Base-by-base conservation (phyloP, 1,139 yeast species). In the Petasospora rhodanensis region DNA sequence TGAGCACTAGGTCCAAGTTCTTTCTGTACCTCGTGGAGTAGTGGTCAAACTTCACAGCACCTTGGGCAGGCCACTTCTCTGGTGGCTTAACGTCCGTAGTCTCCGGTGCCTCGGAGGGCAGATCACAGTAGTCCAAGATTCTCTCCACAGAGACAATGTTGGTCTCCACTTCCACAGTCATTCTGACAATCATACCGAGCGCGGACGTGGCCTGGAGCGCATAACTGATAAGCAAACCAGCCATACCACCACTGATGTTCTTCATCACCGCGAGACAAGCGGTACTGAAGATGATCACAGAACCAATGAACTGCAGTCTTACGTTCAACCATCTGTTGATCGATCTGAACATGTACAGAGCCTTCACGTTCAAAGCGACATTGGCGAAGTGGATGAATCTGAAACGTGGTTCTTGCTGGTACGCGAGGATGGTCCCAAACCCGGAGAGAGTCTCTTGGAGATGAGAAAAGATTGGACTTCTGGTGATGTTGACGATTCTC, bases 101-200 rank as follows among this genome's bases (percentile, higher is more conserved):
- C 32, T 50, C 57, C 25, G 56, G 61, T 17, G 78, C 84, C 53
- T 83, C 94, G 4, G 76, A 67, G 12, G 68, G 62, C 39, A 82
- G 53, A n/a, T 70, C 69, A 43, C 79, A 70, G 52, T 81, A 84
- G 49, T 84, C 94, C 34, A 79, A 57, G 22, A 84, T 71, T 43
- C 94, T 69, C 53, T 84, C 94, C 14, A 80, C 84, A 4, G 86
- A 79, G 12, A 83, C 89, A 37, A 81, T 72, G 49, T 74, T 78
- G 7, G 83, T 76, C 55, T 84, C 94, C 26, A 82, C 76, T 46
- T 79, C 83, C 14, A 84, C 91, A 7, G 82, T 66, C 57, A 72
- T 66, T 44, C 81, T 65, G 9, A 83, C 84, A 24, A 32, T 72
- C 60, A 72, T 67, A 46, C 69, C 70, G 45, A 83, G 64, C 17